These are phyloP conservation scores for Blastomyces parvus DNA, from an alignment of 2,329 filamentous ascomycete species.

Conservation along the genomic window DNA sequence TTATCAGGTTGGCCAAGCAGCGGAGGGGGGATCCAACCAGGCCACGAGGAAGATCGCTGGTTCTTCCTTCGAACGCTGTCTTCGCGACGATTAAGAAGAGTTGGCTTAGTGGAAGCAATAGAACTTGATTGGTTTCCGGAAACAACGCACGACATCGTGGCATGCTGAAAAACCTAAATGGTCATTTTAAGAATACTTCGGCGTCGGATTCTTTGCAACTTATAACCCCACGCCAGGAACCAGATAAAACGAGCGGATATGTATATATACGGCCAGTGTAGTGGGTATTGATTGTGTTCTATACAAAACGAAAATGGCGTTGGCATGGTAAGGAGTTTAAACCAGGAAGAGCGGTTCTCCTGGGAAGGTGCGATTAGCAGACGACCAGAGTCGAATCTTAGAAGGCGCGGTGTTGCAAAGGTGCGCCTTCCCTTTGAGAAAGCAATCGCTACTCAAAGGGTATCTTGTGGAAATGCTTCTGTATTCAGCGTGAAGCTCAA, in stretches of 20 bases:
- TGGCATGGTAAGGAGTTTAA: too few relatives aligned
- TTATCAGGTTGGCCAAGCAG: conserved; percentile 5
- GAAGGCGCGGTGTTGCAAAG: background rate
- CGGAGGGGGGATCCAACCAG: conserved; percentile 12
- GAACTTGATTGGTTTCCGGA: conserved; percentile 9
- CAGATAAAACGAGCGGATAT: background rate
- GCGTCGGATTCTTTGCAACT: background rate
- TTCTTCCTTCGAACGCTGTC: background rate
- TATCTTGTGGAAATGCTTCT: background rate
- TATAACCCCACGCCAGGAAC: background rate
- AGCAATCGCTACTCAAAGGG: background rate
- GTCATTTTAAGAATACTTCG: background rate
- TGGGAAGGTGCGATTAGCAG: background rate
- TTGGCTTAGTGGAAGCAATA: conserved; percentile 11
- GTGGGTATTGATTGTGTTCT: background rate
- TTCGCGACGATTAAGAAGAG: conserved; percentile 8
- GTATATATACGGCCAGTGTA: background rate
- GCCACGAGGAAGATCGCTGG: conserved; percentile 15
- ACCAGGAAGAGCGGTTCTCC: background rate
- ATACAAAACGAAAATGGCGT: background rate
- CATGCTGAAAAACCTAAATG: background rate
- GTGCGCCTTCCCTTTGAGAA: background rate
- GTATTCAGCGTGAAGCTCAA: background rate
- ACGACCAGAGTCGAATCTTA: background rate
- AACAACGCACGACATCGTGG: conserved; percentile 10